Evolutionary conservation across 192 early-diverging fungal species (phyloP), one percentile per base, ranked within the genome.

Genomic region (Coemansia sp.): DNA sequence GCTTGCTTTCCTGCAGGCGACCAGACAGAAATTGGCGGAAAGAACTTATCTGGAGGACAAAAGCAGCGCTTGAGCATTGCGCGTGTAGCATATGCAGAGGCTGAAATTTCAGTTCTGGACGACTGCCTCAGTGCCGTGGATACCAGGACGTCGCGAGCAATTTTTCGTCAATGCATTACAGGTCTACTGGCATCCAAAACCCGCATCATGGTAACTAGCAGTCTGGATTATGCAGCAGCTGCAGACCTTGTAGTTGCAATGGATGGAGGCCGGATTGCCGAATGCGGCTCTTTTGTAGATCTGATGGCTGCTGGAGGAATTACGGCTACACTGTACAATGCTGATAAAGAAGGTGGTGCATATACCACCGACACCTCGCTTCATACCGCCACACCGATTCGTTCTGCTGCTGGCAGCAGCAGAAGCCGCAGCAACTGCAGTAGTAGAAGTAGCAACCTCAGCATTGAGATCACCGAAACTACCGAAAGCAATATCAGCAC

Each of bases 41-140:
- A 80, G 13, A 83, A 79, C 7, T 60, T 90, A 1, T 83, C 84
- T 3, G 87, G 89, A 11, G 86, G 87, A 0, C 87, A 90, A 54
- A 88, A 86, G 52, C 88, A 90, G 63, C 80, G 91, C 23, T 74
- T 91, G 1, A 86, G 83, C 8, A 79, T 94, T 26, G 91, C 91
- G 1, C 81, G 94, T 11, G 91, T 90, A 0, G 82, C 84, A 4
- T 96, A 94, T 55, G 81, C 84, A 0, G 70, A 81, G 4, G 83
- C 85, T 2, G 77, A 84, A 40, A 85, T 87, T 7, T 72, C 92
- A 33, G 60, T 96, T 3, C 59, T 94, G 31, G 94, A 96, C 51
- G 92, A 96, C 59, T 86, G 86, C 6, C 73, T 96, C 8, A 78
- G 72, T 16, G 76, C 80, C 11, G 75, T 88, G 0, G 84, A 84